Base-by-base conservation (phyloP, 2,329 filamentous ascomycete genomes). In the Cercospora sp. region DNA sequence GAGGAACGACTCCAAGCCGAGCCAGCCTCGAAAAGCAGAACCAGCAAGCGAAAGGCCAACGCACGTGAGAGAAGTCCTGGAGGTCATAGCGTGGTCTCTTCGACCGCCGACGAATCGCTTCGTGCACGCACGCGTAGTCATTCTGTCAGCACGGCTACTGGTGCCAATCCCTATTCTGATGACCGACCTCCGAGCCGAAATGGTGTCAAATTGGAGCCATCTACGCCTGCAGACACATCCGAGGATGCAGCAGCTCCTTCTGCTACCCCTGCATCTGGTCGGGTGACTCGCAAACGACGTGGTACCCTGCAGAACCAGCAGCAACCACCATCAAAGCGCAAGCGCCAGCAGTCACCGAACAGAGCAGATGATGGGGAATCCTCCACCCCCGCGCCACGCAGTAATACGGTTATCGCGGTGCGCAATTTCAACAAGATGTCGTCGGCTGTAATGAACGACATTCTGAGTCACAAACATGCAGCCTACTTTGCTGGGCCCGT, bases 381-480 rank as follows among this genome's bases (percentile, higher is more conserved):
- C 26, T 66, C 67, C 45, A 76, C 53, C 49, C 73, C 74, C 10
- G 72, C 72, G 32, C 68, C 76, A 12, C 70, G 73, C 16, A 72
- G 74, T 24, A 77, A 73, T 45, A 76, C 76, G 26, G 79, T 86
- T 16, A 73, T 81, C 9, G 83, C 82, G 6, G 80, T 80, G 7
- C 81, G 84, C 21, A 84, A 85, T 69, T 85, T 86, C 69, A 77
- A 78, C 30, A 81, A 82, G 63, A 82, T 82, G 70, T 81, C 81
- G 10, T 75, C 79, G 13, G 80, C 83, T 1, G 80, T 86, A 61
- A 83, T 86, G 79, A 82, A 85, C 69, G 83, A 85, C 66, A 84
- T 86, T 63, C 75, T 76, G 4, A 81, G 81, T 13, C 83, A 86
- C 76, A 85, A 85, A 72, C 81, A 85, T 68, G 84, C 83, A 10